Percentiles rank a stretch among this genome's conserved stretches.
Evolutionary conservation across 2,329 filamentous ascomycete species (phyloP).

Genomic region (Fusarium pilosicola): DNA sequence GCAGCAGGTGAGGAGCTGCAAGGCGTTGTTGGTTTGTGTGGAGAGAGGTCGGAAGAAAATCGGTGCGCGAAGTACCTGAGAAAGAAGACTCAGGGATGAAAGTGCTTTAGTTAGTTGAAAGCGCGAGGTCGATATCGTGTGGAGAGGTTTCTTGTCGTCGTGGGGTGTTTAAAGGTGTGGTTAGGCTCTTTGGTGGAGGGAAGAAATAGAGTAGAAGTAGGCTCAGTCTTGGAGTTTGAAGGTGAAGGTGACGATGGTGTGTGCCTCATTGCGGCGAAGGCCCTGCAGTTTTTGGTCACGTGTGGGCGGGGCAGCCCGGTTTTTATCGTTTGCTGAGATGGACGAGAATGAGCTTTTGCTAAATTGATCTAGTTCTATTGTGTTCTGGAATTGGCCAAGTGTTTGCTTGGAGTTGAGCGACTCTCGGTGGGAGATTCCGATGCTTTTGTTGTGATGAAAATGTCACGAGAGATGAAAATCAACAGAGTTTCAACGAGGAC

Average conservation of each 20-base stretch:
- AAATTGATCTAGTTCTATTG: background rate
- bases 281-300: conserved; percentile 46
- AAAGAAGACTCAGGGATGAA: conserved; percentile 25
- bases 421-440: background rate
- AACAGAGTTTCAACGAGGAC: conserved; percentile 2
- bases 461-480: background rate
- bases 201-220: conserved; percentile 42
- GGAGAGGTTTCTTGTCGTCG: conserved; percentile 29
- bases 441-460: background rate
- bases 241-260: conserved; percentile 45
- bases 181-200: conserved; percentile 35
- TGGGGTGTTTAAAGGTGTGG: conserved; percentile 15
- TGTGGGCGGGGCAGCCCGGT: conserved; percentile 47
- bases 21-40: conserved; percentile 22
- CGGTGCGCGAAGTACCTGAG: conserved; percentile 33
- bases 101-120: conserved; percentile 25
- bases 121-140: conserved; percentile 29
- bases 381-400: conserved; percentile 15
- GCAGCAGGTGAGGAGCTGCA: conserved; percentile 39
- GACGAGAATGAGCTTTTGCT: background rate
- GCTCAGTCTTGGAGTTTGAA: conserved; percentile 43
- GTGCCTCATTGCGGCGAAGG: conserved; percentile 42
- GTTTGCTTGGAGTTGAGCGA: background rate
- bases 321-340: conserved; percentile 16
- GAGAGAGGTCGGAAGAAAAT: conserved; percentile 25